These are phyloP conservation scores for Tolypocladium paradoxum DNA, from an alignment of 2,329 filamentous ascomycete genomes.

Conservation along the genomic window DNA sequence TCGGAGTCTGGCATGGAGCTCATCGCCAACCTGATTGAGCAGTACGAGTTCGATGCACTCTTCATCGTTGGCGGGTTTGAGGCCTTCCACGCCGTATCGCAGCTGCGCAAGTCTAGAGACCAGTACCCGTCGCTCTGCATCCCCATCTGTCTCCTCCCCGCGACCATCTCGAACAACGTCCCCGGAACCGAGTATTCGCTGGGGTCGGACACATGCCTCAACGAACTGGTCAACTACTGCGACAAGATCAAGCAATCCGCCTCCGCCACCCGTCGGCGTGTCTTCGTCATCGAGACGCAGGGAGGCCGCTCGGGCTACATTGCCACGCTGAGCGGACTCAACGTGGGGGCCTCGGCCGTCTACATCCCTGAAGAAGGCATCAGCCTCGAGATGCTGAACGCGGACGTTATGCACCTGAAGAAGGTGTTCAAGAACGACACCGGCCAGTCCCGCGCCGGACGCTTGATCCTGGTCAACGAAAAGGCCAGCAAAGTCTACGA, in stretches of 20 bases:
- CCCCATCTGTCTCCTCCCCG: slow-evolving; percentile 80
- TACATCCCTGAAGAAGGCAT: slow-evolving; percentile 98
- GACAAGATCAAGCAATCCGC: slow-evolving; percentile 97
- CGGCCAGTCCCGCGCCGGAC: slow-evolving; percentile 81
- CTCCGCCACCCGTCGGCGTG: slow-evolving; percentile 80
- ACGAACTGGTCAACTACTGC: slow-evolving; percentile 88
- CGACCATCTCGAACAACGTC: slow-evolving; percentile 98
- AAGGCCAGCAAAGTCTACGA: slow-evolving; percentile 83
- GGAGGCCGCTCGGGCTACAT: slow-evolving; percentile 91
- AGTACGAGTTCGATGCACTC: slow-evolving; percentile 82
- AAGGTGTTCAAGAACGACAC: slow-evolving; percentile 75
- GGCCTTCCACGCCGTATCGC: slow-evolving; percentile 83
- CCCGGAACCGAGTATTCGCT: slow-evolving; percentile 95
- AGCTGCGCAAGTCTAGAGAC: slow-evolving; percentile 70
- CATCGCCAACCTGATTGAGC: slow-evolving; percentile 72
- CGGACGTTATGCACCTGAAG: slow-evolving; percentile 82
- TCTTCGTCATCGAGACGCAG: slow-evolving; percentile 97
- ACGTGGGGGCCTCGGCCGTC: slow-evolving; percentile 84
- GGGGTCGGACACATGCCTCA: slow-evolving; percentile 91
- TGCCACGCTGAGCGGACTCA: slow-evolving; percentile 78
- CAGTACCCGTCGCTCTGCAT: slow-evolving; percentile 82
- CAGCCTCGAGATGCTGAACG: slow-evolving; percentile 81
- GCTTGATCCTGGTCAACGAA: slow-evolving; percentile 94
- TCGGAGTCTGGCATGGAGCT: slow-evolving; percentile 72
- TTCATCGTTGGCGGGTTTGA: slow-evolving; percentile 95